Conservation (phyloP, 108 stramenopile species). For the Cyclotella kingstonii region DNA sequence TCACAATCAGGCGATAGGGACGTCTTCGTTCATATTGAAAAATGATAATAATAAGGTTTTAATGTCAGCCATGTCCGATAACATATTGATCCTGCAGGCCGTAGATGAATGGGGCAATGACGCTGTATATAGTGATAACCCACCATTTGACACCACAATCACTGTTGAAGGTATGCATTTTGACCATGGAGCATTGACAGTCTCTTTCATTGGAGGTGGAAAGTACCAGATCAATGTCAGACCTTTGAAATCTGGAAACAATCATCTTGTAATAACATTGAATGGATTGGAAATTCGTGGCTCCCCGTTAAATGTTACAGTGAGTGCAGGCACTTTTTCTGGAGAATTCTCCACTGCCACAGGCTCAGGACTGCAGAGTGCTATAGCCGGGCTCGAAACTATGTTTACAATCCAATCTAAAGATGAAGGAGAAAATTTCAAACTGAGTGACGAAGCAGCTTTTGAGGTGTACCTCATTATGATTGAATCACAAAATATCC, state of each 20-base stretch:
- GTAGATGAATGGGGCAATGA: slow-evolving; percentile 31
- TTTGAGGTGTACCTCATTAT: slow-evolving; percentile 17
- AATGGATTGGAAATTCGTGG: slow-evolving; percentile 5
- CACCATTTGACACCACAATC: slow-evolving; percentile 9
- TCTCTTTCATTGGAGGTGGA: slow-evolving; percentile 5
- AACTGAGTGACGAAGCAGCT: neutral
- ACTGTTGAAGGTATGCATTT: slow-evolving; percentile 7
- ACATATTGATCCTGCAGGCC: slow-evolving; percentile 15
- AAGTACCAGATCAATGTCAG: slow-evolving; percentile 11
- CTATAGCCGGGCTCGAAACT: slow-evolving; percentile 10
- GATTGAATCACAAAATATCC: neutral
- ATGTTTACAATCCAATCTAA: slow-evolving; percentile 19
- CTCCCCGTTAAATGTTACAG: slow-evolving; percentile 10
- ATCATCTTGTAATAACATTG: neutral
- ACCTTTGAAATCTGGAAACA: slow-evolving; percentile 1
- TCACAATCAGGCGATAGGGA: slow-evolving; percentile 19
- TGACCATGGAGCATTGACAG: neutral
- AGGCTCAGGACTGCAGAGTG: slow-evolving; percentile 7
- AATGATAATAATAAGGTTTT: slow-evolving; percentile 3
- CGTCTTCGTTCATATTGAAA: slow-evolving; percentile 24
- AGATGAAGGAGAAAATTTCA: slow-evolving; percentile 18
- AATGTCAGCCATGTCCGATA: slow-evolving; percentile 25
- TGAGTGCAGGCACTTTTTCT: slow-evolving; percentile 8
- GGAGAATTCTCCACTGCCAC: slow-evolving; percentile 8
- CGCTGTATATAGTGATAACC: slow-evolving; percentile 10